Evolutionary conservation across 305 asterid genomes (phyloP), one percentile per base, ranked within the genome.

Genomic region (Fraxinus floribunda): DNA sequence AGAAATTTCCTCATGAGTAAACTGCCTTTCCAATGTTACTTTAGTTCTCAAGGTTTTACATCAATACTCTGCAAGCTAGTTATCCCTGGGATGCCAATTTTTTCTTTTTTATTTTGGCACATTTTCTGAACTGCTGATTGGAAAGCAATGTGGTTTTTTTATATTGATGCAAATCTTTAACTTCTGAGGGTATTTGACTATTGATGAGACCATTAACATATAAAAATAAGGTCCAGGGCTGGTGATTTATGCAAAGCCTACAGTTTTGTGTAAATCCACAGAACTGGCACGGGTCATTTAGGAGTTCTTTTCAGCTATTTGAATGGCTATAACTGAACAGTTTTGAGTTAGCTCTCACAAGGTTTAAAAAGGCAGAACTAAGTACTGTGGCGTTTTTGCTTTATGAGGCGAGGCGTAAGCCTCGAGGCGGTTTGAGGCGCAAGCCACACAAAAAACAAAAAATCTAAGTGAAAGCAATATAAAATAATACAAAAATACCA

Each of bases 11-110:
- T 22, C 46, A 20, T 49, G 34, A 39, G 36, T 66, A n/a, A 26
- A 26, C 32, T 64, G 36, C 57, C 57, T 26, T 52, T 83, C 32
- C 74, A 75, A 57, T 78, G 82, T 75, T 72, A 81, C 86, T 82
- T 82, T 41, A 57, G 34, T 36, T 22, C 35, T 71, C 41, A 62
- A 64, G 82, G 76, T 83, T 79, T 78, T 57, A 9, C 64, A 64
- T 57, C 75, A 71, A 35, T 11, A 29, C 72, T 57, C 16, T 22
- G 55, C 68, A 24, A 29, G 70, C 57, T 66, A 26, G 74, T 66
- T 66, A 66, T 7, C 64, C 82, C 46, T 16, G 7, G 60, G 79
- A 22, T 46, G 57, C 83, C 39, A 24, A 8, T 49, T 18, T 36
- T n/a, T 35, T 80, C 44, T 30, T 60, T 4, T 3, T 79, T 60